Evolutionary conservation across 768 basidiomycete species (phyloP).

Genomic region (Fomitopsis serialis): DNA sequence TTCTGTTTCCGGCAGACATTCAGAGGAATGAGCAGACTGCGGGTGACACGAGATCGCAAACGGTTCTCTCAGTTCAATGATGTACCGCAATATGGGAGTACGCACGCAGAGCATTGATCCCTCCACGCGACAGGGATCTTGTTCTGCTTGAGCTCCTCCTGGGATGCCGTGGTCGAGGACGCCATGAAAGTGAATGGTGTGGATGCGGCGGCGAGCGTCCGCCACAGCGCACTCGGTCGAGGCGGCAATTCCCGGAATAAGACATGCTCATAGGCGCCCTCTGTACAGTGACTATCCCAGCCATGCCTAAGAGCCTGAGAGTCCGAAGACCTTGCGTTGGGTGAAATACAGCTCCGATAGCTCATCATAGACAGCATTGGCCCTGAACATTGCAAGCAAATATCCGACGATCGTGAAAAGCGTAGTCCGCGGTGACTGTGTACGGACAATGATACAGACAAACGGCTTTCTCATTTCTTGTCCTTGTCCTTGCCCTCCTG

Average conservation of each 20-base stretch:
- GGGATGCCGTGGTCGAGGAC: slow-evolving; percentile 75
- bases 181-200: slow-evolving; percentile 40
- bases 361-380: too few species aligned
- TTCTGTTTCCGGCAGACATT: slow-evolving; percentile 81
- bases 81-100: slow-evolving; percentile 11
- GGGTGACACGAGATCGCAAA: neutral
- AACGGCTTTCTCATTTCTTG: slow-evolving; percentile 20
- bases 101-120: slow-evolving; percentile 89
- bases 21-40: slow-evolving; percentile 79
- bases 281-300: too few species aligned
- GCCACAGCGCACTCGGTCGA: neutral
- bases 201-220: neutral
- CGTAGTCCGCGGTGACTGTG: neutral
- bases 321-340: too few species aligned
- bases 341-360: too few species aligned
- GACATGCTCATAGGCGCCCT: neutral
- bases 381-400: neutral
- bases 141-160: slow-evolving; percentile 71
- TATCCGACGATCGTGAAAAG: too few species aligned
- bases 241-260: neutral
- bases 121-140: slow-evolving; percentile 79
- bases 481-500: slow-evolving; percentile 42
- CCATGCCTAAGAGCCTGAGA: too few species aligned
- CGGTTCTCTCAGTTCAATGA: neutral
- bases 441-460: neutral